A percentile compares a stretch with the other conserved stretches of the same genome.
These are phyloP conservation scores for Cryptococcus sp. DNA, from an alignment of 1,284 basidiomycete genomes.

Conservation along the genomic window DNA sequence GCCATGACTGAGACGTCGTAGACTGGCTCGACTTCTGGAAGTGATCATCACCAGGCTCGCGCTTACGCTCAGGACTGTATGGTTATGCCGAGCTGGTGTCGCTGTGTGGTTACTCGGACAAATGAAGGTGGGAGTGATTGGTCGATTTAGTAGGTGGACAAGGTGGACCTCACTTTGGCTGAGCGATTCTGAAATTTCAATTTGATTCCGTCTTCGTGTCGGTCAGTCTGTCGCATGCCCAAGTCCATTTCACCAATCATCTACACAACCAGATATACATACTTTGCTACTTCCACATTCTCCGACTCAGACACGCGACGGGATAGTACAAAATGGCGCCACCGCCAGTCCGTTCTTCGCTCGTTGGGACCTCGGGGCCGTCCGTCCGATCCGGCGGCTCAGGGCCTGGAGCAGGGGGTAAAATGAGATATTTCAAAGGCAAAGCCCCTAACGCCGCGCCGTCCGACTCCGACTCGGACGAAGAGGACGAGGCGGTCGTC, in stretches of 20 bases:
- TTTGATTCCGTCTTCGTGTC: slow-evolving; percentile 12
- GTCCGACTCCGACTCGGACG: slow-evolving; percentile 36
- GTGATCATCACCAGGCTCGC: neutral
- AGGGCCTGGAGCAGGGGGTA: slow-evolving; percentile 7
- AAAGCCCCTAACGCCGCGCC: slow-evolving; percentile 42
- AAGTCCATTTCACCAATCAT: no score
- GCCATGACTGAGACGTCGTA: no score
- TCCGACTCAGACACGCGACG: no score
- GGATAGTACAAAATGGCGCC: no score
- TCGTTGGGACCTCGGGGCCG: no score
- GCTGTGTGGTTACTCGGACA: neutral
- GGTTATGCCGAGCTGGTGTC: neutral
- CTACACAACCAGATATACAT: no score
- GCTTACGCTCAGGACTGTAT: no score
- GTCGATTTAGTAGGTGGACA: neutral
- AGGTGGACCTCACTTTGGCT: neutral
- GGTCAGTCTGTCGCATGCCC: neutral
- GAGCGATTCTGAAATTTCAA: slow-evolving; percentile 4
- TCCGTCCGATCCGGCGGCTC: slow-evolving; percentile 10
- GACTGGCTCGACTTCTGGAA: neutral
- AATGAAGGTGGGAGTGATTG: neutral
- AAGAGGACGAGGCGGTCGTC: slow-evolving; percentile 25
- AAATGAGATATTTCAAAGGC: slow-evolving; percentile 49
- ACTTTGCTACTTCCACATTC: no score
- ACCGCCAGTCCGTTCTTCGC: no score